These are phyloP conservation scores for Clarkia xantiana DNA, from an alignment of 345 rosid genomes.

Conservation along the genomic window DNA sequence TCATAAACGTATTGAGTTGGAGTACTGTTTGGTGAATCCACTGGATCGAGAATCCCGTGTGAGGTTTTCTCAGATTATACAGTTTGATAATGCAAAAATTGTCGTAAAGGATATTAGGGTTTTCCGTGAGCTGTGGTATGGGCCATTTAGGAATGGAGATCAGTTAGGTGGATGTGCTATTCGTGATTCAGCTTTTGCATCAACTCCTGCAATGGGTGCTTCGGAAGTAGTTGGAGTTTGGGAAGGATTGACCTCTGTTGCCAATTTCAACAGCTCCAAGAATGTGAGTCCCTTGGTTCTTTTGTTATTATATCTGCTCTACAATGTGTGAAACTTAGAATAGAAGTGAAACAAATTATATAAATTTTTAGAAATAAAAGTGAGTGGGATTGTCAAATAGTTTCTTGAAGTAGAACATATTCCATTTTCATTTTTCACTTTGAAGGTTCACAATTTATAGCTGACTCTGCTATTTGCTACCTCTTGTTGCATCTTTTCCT, in stretches of 20 bases:
- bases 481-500: neutral
- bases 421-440: no score
- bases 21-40: conserved; percentile 77
- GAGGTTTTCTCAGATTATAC: conserved; percentile 45
- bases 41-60: conserved; percentile 67
- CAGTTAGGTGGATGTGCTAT: conserved; percentile 82
- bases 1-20: conserved; percentile 34
- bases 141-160: conserved; percentile 79
- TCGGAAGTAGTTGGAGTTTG: conserved; percentile 42
- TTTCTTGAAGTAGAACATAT: no score
- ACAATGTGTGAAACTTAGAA: no score
- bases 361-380: no score
- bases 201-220: conserved; percentile 45
- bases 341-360: no score
- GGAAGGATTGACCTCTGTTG: conserved; percentile 36
- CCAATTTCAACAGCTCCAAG: conserved; percentile 25
- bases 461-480: neutral
- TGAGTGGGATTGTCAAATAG: no score
- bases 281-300: conserved; percentile 22
- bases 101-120: conserved; percentile 35
- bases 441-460: no score
- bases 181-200: conserved; percentile 70
- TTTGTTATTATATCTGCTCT: neutral
- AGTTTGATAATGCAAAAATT: conserved; percentile 20
- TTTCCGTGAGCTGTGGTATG: conserved; percentile 74